phyloP scores from a whole-genome alignment of 208 protist species.

The Wallacemonas sp. region DNA sequence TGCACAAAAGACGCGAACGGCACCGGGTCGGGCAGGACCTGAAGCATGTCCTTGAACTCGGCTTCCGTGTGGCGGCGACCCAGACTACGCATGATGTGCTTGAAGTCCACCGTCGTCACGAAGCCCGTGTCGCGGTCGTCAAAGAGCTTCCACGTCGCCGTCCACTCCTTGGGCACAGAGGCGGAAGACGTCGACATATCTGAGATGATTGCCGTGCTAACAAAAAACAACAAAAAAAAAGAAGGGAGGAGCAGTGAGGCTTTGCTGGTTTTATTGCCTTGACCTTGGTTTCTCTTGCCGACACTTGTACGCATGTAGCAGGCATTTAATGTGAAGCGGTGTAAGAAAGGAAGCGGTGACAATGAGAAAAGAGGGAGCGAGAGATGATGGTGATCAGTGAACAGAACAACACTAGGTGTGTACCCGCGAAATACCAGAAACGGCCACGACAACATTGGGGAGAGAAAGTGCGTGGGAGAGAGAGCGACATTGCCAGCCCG shows the following conservation, averaged over 20 bases:
- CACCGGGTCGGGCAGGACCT: slow-evolving; percentile 59
- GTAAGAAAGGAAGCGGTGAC: not conserved
- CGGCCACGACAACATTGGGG: too few species aligned
- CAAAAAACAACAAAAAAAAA: too few species aligned
- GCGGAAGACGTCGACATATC: slow-evolving; percentile 2
- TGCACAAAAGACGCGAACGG: slow-evolving; percentile 69
- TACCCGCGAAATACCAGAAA: not conserved
- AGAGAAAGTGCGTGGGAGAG: slow-evolving; percentile 17
- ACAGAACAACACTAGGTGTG: not conserved
- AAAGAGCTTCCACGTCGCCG: slow-evolving; percentile 89
- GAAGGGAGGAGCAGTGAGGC: too few species aligned
- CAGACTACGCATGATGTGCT: slow-evolving; percentile 89
- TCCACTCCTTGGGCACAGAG: slow-evolving; percentile 77
- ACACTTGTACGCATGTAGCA: too few species aligned
- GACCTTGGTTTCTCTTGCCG: slow-evolving; percentile 7
- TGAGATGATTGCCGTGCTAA: too few species aligned
- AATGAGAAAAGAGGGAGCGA: not conserved
- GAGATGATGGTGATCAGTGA: not conserved
- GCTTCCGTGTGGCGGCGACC: slow-evolving; percentile 88
- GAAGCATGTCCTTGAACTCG: slow-evolving; percentile 83
- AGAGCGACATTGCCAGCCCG: not conserved
- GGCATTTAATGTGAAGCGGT: too few species aligned
- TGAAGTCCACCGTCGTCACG: slow-evolving; percentile 77
- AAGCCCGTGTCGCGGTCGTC: slow-evolving; percentile 75
- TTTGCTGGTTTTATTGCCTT: not conserved